Base-by-base conservation (phyloP, 441 rosid species). In the Metrosideros polymorpha region DNA sequence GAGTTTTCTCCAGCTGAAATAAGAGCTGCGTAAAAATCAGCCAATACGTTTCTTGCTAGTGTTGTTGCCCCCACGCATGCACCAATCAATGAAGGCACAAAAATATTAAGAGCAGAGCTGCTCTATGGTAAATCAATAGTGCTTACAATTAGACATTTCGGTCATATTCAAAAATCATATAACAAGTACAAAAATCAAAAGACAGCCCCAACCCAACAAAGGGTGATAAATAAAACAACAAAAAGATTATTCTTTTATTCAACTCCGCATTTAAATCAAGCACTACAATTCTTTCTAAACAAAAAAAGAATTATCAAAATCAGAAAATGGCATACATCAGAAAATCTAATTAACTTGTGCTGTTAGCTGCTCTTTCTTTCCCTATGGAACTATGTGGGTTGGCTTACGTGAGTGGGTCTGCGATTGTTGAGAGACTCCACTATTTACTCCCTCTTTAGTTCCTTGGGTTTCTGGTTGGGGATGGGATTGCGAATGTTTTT, bases 321-420 rank as follows among this genome's bases (percentile, higher is more conserved):
- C 45, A n/a, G 27, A 35, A 29, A 66, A 35, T 35, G 77, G 56
- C 53, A 55, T 59, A 63, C 54, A 49, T 35, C 75, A 85, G 51
- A 71, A 27, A 83, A 27, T 49, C 57, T 47, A 22, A 57, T 29
- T 4, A 29, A 43, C 85, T 56, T 84, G 25, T 86, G 89, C 89
- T 3, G 89, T 87, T 77, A 91, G 91, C 85, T 87, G 87, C 63
- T 91, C 93, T 86, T 90, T 93, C 82, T 91, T 92, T 83, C 90
- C 94, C 71, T 90, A 22, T 76, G 94, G 91, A 77, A 90, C 89
- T 53, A 94, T 82, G 86, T 92, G 89, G 75, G 91, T 89, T 82
- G 89, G 87, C 85, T 90, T 89, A 90, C 88, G 90, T 79, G 92
- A 85, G 87, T 91, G 91, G 82, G 91, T 85, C 88, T 91, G 92